These are phyloP conservation scores for Euphorbia schlechtendalii DNA, from an alignment of 441 rosid species.

Conservation along the genomic window DNA sequence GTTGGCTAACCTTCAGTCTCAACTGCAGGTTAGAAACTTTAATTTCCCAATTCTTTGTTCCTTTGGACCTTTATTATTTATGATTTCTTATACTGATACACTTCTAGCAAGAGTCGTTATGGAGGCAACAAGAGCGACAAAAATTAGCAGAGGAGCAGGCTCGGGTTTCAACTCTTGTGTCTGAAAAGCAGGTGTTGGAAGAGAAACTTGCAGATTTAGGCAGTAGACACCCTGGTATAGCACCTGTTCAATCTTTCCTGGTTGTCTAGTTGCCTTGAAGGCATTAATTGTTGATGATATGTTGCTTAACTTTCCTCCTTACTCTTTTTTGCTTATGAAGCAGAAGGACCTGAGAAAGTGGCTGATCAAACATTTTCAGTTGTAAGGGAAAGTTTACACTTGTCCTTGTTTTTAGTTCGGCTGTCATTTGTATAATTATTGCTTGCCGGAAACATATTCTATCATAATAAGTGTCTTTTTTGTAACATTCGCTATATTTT, in stretches of 20 bases:
- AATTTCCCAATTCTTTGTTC: constrained; percentile 8
- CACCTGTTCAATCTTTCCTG: not conserved
- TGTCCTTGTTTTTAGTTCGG: constrained; percentile 5
- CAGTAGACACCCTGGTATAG: constrained; percentile 45
- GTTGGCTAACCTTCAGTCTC: constrained; percentile 51
- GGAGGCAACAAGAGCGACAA: constrained; percentile 65
- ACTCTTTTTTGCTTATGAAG: constrained; percentile 10
- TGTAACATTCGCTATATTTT: not conserved
- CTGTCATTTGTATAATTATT: not conserved
- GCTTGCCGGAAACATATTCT: not conserved
- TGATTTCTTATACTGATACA: constrained; percentile 27
- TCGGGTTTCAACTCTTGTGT: constrained; percentile 46
- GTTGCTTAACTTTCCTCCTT: not conserved
- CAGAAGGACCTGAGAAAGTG: constrained; percentile 40
- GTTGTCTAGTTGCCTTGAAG: not conserved
- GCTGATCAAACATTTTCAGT: constrained; percentile 43
- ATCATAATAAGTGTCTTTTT: not conserved
- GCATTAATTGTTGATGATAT: too few relatives aligned
- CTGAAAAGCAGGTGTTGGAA: constrained; percentile 78
- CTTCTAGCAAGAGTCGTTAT: constrained; percentile 55
- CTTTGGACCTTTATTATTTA: constrained; percentile 9
- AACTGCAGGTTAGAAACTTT: constrained; percentile 53
- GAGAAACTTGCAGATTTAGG: constrained; percentile 48
- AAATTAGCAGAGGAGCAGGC: constrained; percentile 57
- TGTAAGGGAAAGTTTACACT: constrained; percentile 40